Evolutionary conservation across 768 basidiomycete genomes (phyloP).

Genomic region (Coprinopsis sp.): DNA sequence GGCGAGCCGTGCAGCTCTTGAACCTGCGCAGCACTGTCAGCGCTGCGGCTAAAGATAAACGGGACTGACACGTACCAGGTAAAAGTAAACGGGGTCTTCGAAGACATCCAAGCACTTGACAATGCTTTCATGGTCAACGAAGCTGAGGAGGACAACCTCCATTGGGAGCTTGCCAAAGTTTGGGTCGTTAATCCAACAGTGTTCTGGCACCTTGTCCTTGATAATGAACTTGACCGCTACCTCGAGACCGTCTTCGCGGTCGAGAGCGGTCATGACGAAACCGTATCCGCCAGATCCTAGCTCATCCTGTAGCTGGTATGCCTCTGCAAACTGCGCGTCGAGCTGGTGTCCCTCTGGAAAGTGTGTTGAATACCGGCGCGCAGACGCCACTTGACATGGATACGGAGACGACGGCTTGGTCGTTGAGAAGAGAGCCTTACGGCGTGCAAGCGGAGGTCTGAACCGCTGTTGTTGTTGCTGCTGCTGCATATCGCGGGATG

Average conservation of each 20-base stretch:
- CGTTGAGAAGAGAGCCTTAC: background rate
- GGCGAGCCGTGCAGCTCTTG: conserved; percentile 93
- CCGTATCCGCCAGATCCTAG: conserved; percentile 92
- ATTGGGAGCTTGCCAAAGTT: conserved; percentile 63
- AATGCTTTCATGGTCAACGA: conserved; percentile 74
- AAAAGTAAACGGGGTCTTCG: conserved; percentile 81
- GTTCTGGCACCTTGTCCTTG: conserved; percentile 62
- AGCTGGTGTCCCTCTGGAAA: conserved; percentile 63
- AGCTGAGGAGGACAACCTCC: conserved; percentile 74
- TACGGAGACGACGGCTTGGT: conserved; percentile 1
- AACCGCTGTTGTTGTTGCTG: background rate
- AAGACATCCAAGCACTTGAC: conserved; percentile 81
- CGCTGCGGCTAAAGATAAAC: background rate
- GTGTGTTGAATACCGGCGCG: conserved; percentile 30
- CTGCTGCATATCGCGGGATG: background rate
- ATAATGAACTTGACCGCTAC: conserved; percentile 96
- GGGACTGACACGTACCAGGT: conserved; percentile 56
- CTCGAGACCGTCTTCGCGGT: conserved; percentile 54
- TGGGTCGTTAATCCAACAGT: conserved; percentile 62
- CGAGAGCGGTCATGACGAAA: conserved; percentile 85
- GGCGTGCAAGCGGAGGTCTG: conserved; percentile 2
- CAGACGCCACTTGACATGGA: conserved; percentile 28
- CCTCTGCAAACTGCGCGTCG: conserved; percentile 51
- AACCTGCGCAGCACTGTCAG: conserved; percentile 42
- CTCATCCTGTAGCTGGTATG: conserved; percentile 65